phyloP scores from a whole-genome alignment of 257 asterid species.

The Solanum sejunctum region DNA sequence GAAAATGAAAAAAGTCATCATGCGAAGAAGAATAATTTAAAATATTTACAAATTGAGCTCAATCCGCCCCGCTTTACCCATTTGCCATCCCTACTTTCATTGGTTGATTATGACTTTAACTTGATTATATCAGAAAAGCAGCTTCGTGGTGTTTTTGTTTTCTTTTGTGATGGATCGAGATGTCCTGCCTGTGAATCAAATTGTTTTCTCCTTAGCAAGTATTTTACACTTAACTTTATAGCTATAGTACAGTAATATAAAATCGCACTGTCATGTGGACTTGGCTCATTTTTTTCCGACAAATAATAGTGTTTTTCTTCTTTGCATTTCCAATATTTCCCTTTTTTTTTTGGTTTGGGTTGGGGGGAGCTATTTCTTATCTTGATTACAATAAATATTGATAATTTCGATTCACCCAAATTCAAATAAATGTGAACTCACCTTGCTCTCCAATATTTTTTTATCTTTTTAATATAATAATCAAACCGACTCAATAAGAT shows the following conservation, averaged over 20 bases:
- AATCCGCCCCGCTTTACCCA: too few relatives aligned
- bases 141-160: neutral
- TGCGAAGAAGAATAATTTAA: too few relatives aligned
- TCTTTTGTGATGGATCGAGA: neutral
- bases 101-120: neutral
- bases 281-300: neutral
- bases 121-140: neutral
- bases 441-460: neutral
- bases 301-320: neutral
- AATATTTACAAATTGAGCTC: too few relatives aligned
- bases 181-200: neutral
- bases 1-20: too few relatives aligned
- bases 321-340: neutral
- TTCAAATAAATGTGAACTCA: neutral
- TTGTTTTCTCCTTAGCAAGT: neutral
- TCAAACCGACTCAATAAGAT: too few relatives aligned
- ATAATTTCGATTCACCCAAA: neutral
- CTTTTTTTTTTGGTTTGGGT: accelerated
- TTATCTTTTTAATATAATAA: too few relatives aligned
- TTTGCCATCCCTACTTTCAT: too few relatives aligned
- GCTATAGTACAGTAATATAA: too few relatives aligned
- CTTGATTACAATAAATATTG: neutral
- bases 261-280: neutral
- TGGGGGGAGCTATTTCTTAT: neutral
- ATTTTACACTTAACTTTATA: neutral